Percentiles rank a stretch among this genome's conserved stretches.
Conservation (phyloP, 805 yeast species). For the Candida dajiaensis region DNA sequence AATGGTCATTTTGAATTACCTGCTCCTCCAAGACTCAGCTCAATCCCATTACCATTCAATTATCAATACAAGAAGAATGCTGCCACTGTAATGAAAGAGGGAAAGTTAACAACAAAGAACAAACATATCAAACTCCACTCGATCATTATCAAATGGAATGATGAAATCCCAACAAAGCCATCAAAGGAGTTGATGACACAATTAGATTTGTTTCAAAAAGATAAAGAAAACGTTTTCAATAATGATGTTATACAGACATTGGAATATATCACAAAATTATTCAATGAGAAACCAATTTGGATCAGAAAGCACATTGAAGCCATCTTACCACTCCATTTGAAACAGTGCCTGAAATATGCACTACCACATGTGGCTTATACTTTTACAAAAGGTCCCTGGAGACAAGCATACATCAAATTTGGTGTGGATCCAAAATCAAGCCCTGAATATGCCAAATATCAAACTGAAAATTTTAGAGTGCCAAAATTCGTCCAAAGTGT, state of each 20-base stretch:
- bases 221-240: constrained; percentile 24
- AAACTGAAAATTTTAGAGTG: constrained; percentile 71
- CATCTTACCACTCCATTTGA: constrained; percentile 41
- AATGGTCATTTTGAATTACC: constrained; percentile 47
- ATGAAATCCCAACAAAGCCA: constrained; percentile 42
- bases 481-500: constrained; percentile 26
- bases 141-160: constrained; percentile 44
- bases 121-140: constrained; percentile 46
- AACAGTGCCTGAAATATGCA: constrained; percentile 58
- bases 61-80: constrained; percentile 78
- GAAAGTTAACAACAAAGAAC: constrained; percentile 40
- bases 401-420: constrained; percentile 72
- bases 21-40: constrained; percentile 83
- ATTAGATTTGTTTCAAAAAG: constrained; percentile 29
- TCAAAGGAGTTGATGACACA: constrained; percentile 44
- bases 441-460: constrained; percentile 53
- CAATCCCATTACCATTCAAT: constrained; percentile 67
- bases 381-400: constrained; percentile 90
- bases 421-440: constrained; percentile 74
- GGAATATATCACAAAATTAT: constrained; percentile 35
- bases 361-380: constrained; percentile 80
- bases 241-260: constrained; percentile 26
- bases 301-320: constrained; percentile 64
- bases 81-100: constrained; percentile 39
- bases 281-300: constrained; percentile 78